These are phyloP conservation scores for Aquilaria yunnanensis DNA, from an alignment of 345 rosid species.

Conservation along the genomic window DNA sequence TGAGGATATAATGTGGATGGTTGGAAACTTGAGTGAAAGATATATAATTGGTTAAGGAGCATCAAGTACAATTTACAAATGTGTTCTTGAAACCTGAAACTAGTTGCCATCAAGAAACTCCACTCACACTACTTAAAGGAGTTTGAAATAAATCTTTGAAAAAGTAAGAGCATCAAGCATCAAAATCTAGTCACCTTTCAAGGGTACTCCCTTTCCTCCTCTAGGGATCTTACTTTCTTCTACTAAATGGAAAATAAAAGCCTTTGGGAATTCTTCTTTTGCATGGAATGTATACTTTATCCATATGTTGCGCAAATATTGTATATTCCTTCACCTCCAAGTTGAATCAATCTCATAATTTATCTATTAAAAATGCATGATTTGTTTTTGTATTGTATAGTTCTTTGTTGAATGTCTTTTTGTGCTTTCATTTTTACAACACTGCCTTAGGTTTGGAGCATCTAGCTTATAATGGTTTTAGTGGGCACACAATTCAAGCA, in stretches of 20 bases:
- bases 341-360: no score
- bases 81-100: conserved; percentile 91
- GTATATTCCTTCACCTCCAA: no score
- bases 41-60: conserved; percentile 87
- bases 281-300: conserved; percentile 48
- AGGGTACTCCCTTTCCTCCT: conserved; percentile 76
- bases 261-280: conserved; percentile 77
- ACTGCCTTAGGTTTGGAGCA: no score
- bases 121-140: conserved; percentile 80
- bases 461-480: no score
- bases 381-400: no score
- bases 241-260: conserved; percentile 98
- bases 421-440: no score
- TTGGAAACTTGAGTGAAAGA: conserved; percentile 87
- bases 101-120: conserved; percentile 87
- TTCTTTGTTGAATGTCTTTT: no score
- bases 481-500: no score
- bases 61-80: conserved; percentile 89
- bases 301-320: no score
- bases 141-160: conserved; percentile 86
- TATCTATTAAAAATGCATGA: no score
- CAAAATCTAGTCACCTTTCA: conserved; percentile 88
- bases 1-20: conserved; percentile 98
- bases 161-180: conserved; percentile 85
- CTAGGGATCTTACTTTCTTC: conserved; percentile 88